Conservation (phyloP, 202 grass and related monocot genomes). For the Cymbopogon flexuosus region DNA sequence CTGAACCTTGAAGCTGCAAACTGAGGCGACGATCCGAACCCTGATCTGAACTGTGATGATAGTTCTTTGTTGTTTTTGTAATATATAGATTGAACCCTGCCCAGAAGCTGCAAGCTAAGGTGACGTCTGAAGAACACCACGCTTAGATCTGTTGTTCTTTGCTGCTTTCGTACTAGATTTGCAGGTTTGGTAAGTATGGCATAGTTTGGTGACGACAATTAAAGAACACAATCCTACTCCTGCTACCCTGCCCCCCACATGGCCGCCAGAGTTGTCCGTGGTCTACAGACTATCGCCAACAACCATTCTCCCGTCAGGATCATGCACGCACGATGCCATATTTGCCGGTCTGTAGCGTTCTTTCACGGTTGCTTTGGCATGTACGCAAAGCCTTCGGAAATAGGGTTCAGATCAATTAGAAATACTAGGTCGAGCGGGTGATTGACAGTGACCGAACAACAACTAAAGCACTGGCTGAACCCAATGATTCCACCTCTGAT, state of each 20-base stretch:
- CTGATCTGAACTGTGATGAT: not conserved
- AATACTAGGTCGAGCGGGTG: not conserved
- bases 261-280: not conserved
- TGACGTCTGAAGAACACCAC: not conserved
- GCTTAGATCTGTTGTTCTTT: not conserved
- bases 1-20: not conserved
- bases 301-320: constrained; percentile 6
- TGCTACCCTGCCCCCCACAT: constrained; percentile 19
- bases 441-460: not conserved
- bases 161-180: not conserved
- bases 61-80: not conserved
- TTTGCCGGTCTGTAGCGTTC: not conserved
- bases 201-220: constrained; percentile 21
- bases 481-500: not conserved
- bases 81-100: not conserved
- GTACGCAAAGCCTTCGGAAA: not conserved
- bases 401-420: not conserved
- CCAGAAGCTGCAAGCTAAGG: not conserved
- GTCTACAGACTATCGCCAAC: not conserved
- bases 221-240: constrained; percentile 19
- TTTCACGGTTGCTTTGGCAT: not conserved
- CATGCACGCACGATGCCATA: not conserved
- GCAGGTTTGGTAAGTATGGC: constrained; percentile 11
- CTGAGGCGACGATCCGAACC: not conserved
- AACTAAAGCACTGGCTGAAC: not conserved